phyloP scores from a whole-genome alignment of 176 grass and related monocot species.

The Aegilops sharonensis region DNA sequence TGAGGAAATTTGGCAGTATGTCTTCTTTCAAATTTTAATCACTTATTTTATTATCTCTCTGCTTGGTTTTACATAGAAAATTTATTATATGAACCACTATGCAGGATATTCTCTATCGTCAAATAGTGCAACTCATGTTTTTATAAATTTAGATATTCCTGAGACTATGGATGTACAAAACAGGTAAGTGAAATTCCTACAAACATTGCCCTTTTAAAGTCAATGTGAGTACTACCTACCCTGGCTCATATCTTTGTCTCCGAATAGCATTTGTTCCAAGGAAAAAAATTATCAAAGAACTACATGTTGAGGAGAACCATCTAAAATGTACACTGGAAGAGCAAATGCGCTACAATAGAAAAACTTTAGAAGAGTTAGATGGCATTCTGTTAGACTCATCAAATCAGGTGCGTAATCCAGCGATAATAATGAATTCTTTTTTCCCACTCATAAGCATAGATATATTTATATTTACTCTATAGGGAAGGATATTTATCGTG shows the following conservation, averaged over 20 bases:
- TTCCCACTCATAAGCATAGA: background rate
- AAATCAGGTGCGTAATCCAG: background rate
- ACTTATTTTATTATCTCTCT: too few relatives aligned
- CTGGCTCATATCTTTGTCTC: background rate
- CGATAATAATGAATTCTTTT: background rate
- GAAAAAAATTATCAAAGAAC: background rate
- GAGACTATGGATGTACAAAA: background rate
- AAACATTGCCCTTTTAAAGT: background rate
- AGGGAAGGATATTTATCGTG: background rate
- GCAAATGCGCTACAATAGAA: slow-evolving; percentile 1
- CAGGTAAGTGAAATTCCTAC: background rate
- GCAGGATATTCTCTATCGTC: too few relatives aligned
- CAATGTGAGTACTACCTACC: background rate
- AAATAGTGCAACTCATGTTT: too few relatives aligned
- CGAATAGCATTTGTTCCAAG: background rate
- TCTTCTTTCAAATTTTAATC: background rate
- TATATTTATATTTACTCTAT: background rate
- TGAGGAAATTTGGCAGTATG: slow-evolving; percentile 11
- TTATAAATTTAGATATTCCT: background rate
- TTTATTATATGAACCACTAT: too few relatives aligned
- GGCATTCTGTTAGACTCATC: too few relatives aligned
- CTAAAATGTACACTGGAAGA: background rate
- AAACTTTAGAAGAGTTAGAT: background rate
- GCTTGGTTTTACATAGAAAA: too few relatives aligned
- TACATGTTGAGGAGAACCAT: background rate